Evolutionary conservation across 495 filamentous ascomycete species (phyloP).

Genomic region (Baudoinia panamericana): DNA sequence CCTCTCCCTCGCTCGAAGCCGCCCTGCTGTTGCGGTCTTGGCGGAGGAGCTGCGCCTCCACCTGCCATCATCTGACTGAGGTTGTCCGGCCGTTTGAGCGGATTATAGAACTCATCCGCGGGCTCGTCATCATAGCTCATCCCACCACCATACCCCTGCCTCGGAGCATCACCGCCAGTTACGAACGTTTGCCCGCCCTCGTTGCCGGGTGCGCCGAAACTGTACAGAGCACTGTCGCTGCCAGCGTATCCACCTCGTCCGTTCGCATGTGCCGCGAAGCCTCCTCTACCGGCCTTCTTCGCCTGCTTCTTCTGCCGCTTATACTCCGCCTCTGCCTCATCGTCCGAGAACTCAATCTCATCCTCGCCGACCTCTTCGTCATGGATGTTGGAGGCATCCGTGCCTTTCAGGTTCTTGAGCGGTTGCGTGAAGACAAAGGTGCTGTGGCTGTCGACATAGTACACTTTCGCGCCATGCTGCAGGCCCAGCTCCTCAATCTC

Average conservation of each 20-base stretch:
- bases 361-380: constrained; percentile 82
- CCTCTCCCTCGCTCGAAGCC: constrained; percentile 14
- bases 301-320: constrained; percentile 33
- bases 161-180: constrained; percentile 9
- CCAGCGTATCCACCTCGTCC: background rate
- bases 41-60: constrained; percentile 6
- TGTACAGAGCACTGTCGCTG: background rate
- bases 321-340: constrained; percentile 79
- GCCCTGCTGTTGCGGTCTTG: background rate
- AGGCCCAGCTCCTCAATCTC: constrained; percentile 58
- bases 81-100: constrained; percentile 25
- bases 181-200: constrained; percentile 9
- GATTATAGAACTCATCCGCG: constrained; percentile 17
- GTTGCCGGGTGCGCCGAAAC: constrained; percentile 2
- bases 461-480: constrained; percentile 49
- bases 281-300: constrained; percentile 12
- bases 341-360: constrained; percentile 89
- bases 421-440: constrained; percentile 72
- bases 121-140: constrained; percentile 17
- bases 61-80: constrained; percentile 32
- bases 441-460: constrained; percentile 62
- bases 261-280: background rate
- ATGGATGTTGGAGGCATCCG: constrained; percentile 84
- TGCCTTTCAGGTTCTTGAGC: constrained; percentile 62
- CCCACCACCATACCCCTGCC: constrained; percentile 10